Evolutionary conservation across 257 asterid genomes (phyloP).

Genomic region (Solanum pinnatisectum): DNA sequence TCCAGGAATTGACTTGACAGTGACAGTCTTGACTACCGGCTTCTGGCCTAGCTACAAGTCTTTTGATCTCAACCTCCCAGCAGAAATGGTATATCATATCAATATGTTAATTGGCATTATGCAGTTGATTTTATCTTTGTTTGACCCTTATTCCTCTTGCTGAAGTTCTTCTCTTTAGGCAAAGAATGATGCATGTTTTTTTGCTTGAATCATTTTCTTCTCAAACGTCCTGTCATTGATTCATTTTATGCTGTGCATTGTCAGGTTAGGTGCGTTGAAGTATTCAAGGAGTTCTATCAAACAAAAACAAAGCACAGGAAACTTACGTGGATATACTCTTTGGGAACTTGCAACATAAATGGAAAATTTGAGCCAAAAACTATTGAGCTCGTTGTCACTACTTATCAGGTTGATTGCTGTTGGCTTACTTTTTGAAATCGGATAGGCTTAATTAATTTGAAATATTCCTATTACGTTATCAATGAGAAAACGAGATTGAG

Average conservation of each 20-base stretch:
- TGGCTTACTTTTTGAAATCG: background rate
- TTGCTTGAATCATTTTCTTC: background rate
- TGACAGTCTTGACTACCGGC: slow-evolving; percentile 95
- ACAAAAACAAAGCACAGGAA: slow-evolving; percentile 98
- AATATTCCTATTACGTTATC: background rate
- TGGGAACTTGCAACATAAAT: slow-evolving; percentile 92
- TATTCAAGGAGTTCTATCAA: slow-evolving; percentile 87
- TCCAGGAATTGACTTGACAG: slow-evolving; percentile 94
- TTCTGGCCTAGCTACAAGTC: slow-evolving; percentile 99
- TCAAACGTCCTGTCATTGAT: background rate
- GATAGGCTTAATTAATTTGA: background rate
- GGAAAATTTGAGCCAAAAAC: slow-evolving; percentile 88
- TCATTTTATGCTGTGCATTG: background rate
- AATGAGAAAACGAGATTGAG: background rate
- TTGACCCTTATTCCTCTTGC: background rate
- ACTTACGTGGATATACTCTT: slow-evolving; percentile 87
- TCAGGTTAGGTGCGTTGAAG: slow-evolving; percentile 93
- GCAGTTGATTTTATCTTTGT: background rate
- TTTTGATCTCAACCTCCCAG: slow-evolving; percentile 89
- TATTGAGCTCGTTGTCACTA: slow-evolving; percentile 80
- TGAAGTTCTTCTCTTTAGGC: background rate
- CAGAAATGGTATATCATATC: slow-evolving; percentile 63
- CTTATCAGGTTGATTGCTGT: slow-evolving; percentile 68
- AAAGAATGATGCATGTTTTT: background rate
- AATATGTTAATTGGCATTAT: background rate